phyloP scores from a whole-genome alignment of 129 eudicot genomes.

The Chrysanthemum lavandulifolium region DNA sequence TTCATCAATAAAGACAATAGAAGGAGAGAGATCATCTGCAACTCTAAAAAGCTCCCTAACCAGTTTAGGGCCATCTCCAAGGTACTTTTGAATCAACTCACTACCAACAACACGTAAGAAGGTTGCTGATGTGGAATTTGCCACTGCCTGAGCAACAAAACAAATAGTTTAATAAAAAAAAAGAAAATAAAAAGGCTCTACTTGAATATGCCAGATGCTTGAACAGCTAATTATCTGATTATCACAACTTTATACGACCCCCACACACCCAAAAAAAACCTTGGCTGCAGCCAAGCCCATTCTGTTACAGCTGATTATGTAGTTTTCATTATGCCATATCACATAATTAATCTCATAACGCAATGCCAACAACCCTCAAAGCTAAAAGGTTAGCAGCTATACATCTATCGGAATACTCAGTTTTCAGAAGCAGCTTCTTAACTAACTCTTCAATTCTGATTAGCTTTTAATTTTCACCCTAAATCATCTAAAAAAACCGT shows the following conservation, averaged over 20 bases:
- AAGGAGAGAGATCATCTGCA: constrained; percentile 95
- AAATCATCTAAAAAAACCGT: neutral
- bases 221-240: no score
- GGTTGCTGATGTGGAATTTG: constrained; percentile 95
- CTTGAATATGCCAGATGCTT: no score
- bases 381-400: no score
- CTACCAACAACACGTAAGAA: constrained; percentile 97
- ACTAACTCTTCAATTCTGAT: neutral
- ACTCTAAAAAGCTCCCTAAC: constrained; percentile 95
- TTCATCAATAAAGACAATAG: constrained; percentile 96
- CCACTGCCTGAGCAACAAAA: constrained; percentile 67
- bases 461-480: neutral
- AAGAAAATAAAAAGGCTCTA: no score
- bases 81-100: constrained; percentile 90
- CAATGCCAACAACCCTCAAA: no score
- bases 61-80: constrained; percentile 95
- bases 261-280: no score
- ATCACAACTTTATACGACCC: no score
- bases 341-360: no score
- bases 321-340: no score
- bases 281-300: no score
- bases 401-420: neutral
- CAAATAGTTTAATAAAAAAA: neutral
- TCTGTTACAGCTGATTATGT: no score
- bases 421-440: neutral